Conservation (phyloP, 257 asterid genomes). For the Solanum bukasovii region DNA sequence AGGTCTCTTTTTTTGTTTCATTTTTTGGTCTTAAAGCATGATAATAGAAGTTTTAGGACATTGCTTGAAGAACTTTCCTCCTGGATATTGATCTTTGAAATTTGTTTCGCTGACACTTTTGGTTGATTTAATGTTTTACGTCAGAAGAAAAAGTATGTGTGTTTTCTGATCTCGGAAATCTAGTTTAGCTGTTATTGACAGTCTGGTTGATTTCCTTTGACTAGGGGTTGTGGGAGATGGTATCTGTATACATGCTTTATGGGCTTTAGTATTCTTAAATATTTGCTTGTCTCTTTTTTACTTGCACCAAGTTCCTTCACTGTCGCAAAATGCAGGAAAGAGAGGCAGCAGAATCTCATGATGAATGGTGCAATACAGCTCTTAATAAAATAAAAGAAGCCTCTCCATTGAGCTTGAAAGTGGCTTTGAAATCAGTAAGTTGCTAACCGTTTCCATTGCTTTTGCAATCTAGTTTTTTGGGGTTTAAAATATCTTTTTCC, state of each 20-base stretch:
- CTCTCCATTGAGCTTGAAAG: slow-evolving; percentile 89
- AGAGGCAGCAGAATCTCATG: slow-evolving; percentile 36
- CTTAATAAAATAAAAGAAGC: slow-evolving; percentile 64
- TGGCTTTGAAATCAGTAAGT: slow-evolving; percentile 88
- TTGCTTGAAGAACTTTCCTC: not conserved
- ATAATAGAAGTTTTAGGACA: not conserved
- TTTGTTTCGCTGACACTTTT: not conserved
- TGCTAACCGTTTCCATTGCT: not conserved
- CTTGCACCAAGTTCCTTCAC: not conserved
- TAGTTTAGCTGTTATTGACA: not conserved
- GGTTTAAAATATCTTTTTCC: not conserved
- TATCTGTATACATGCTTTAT: not conserved
- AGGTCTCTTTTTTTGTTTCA: not conserved
- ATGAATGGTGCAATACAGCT: slow-evolving; percentile 31
- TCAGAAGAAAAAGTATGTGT: not conserved
- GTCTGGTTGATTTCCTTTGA: not conserved
- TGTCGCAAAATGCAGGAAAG: slow-evolving; percentile 33
- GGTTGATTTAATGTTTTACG: not conserved
- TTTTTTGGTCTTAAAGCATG: not conserved
- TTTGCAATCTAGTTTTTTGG: not conserved
- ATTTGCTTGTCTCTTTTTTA: not conserved
- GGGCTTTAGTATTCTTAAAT: not conserved
- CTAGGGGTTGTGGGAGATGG: not conserved
- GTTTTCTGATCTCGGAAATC: not conserved
- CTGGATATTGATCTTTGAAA: not conserved